Conservation (phyloP, 2,329 filamentous ascomycete genomes). For the Dactylella cylindrospora region DNA sequence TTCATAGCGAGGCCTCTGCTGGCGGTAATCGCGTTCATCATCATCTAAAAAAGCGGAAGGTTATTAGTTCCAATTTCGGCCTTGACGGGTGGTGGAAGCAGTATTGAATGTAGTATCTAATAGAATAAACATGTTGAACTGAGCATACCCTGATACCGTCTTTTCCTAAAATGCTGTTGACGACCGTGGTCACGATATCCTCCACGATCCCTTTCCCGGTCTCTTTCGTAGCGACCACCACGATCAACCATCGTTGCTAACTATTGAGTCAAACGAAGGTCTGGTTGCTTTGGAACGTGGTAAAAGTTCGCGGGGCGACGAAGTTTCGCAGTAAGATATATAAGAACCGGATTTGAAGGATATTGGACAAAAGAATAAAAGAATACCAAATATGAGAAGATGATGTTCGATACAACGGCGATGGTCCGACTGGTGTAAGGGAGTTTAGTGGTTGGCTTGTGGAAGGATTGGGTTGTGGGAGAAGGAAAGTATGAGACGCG, state of each 20-base stretch:
- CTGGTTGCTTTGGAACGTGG: too few relatives aligned
- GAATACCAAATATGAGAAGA: too few relatives aligned
- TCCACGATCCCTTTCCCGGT: conserved; percentile 35
- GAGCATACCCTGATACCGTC: conserved; percentile 42
- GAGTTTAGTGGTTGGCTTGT: conserved; percentile 4
- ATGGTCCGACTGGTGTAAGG: conserved; percentile 14
- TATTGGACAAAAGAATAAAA: too few relatives aligned
- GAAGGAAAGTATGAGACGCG: conserved; percentile 25
- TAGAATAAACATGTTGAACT: too few relatives aligned
- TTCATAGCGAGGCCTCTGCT: conserved; percentile 64
- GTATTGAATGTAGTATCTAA: too few relatives aligned
- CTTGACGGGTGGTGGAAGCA: too few relatives aligned
- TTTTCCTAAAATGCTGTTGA: conserved; percentile 41
- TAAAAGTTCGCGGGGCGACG: too few relatives aligned
- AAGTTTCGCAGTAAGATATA: too few relatives aligned
- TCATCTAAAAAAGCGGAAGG: conserved; percentile 59
- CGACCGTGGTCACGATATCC: conserved; percentile 35
- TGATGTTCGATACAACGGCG: too few relatives aligned
- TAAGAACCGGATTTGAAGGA: too few relatives aligned
- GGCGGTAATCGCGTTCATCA: conserved; percentile 61
- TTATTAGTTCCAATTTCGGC: too few relatives aligned
- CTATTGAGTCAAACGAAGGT: too few relatives aligned
- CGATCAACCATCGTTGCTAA: conserved; percentile 37
- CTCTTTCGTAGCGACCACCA: conserved; percentile 40
- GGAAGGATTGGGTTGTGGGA: conserved; percentile 5